phyloP scores from a whole-genome alignment of 441 rosid species.

The Euphorbia corollata region DNA sequence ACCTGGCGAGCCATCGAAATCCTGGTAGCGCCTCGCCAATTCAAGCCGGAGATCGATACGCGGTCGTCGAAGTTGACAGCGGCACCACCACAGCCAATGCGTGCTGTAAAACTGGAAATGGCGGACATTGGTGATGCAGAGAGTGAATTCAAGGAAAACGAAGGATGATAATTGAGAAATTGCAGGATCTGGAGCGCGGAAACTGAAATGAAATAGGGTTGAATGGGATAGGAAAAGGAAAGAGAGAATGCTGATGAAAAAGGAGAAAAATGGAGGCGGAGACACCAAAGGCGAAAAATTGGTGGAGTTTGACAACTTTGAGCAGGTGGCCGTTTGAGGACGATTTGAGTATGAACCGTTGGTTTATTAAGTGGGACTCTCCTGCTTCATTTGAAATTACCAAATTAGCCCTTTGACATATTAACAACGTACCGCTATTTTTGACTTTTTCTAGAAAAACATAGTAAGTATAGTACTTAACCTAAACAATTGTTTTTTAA shows the following conservation, averaged over 20 bases:
- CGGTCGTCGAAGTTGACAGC: conserved; percentile 13
- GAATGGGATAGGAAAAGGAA: background rate
- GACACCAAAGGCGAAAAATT: conserved; percentile 30
- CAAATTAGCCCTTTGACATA: no score
- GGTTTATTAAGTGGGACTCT: background rate
- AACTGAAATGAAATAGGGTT: background rate
- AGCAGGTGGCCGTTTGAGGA: background rate
- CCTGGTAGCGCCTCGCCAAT: conserved; percentile 19
- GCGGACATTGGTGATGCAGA: conserved; percentile 34
- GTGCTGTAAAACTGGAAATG: conserved; percentile 30
- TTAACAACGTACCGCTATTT: no score
- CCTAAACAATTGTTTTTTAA: no score
- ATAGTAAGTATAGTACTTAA: no score
- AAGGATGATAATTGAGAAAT: background rate
- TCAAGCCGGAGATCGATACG: conserved; percentile 13
- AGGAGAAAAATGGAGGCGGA: conserved; percentile 30
- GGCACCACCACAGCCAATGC: conserved; percentile 12
- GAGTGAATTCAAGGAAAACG: no score
- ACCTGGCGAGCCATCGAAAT: conserved; percentile 41
- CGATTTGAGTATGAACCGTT: conserved; percentile 4
- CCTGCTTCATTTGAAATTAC: no score
- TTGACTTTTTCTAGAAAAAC: no score
- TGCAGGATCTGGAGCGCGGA: no score
- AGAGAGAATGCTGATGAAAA: background rate
- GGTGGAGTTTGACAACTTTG: background rate